Conservation (phyloP, 495 filamentous ascomycete species). For the Podospora australis region DNA sequence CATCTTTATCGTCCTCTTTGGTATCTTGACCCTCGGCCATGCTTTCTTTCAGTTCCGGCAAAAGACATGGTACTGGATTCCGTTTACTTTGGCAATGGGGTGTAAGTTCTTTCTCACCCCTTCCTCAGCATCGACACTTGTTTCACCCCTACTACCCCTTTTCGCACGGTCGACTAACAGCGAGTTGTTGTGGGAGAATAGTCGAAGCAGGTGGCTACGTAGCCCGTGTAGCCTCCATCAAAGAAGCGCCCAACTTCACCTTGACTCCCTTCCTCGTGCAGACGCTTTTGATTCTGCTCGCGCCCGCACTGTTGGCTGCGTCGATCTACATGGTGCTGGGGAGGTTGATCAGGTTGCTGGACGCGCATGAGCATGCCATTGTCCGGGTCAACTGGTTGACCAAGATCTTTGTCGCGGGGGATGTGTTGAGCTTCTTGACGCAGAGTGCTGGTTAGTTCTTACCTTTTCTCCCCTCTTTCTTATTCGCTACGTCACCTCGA, state of each 20-base stretch:
- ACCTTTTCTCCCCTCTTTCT: background rate
- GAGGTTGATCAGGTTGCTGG: constrained; percentile 35
- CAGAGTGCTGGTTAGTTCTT: constrained; percentile 31
- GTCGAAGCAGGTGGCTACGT: constrained; percentile 57
- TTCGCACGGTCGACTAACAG: constrained; percentile 11
- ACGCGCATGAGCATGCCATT: constrained; percentile 33
- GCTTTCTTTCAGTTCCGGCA: constrained; percentile 39
- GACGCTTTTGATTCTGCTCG: constrained; percentile 34
- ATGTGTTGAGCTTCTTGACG: constrained; percentile 37
- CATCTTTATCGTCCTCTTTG: constrained; percentile 48
- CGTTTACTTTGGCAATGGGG: constrained; percentile 50
- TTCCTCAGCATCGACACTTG: too few species aligned
- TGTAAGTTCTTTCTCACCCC: constrained; percentile 41
- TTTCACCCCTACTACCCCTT: background rate
- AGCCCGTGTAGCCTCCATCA: constrained; percentile 39
- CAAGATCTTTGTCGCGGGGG: constrained; percentile 39
- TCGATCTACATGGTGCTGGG: constrained; percentile 54
- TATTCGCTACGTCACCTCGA: background rate
- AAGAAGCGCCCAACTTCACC: constrained; percentile 24
- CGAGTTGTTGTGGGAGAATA: background rate
- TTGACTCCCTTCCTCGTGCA: constrained; percentile 34
- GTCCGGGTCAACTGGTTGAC: constrained; percentile 42
- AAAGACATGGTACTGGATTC: constrained; percentile 55
- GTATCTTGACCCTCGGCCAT: constrained; percentile 40
- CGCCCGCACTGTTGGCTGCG: constrained; percentile 37